Evolutionary conservation across 257 asterid species (phyloP).

Genomic region (Asclepias syriaca): DNA sequence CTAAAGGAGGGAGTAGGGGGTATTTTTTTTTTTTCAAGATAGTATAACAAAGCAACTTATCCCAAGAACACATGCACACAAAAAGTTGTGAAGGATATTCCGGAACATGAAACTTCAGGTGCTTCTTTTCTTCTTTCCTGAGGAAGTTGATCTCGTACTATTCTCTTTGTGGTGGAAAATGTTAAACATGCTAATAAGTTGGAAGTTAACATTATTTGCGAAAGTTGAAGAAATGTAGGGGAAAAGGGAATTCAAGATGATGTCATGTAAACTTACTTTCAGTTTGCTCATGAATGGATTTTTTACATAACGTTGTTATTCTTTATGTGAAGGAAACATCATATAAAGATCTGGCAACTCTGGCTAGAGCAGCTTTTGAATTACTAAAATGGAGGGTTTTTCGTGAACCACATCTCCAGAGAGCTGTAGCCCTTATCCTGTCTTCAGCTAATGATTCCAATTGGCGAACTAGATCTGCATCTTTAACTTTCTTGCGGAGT

Average conservation of each 20-base stretch:
- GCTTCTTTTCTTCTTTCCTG: background rate
- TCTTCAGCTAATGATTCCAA: constrained; percentile 73
- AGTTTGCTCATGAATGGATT: background rate
- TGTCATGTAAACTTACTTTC: background rate
- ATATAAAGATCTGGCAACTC: constrained; percentile 77
- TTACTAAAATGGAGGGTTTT: constrained; percentile 82
- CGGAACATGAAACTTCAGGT: background rate
- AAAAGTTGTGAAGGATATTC: background rate
- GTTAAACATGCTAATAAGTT: background rate
- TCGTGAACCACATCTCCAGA: constrained; percentile 60
- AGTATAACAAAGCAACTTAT: background rate
- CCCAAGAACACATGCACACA: background rate
- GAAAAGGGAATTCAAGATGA: background rate
- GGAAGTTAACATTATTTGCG: background rate
- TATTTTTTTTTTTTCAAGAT: background rate
- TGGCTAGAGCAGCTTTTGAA: constrained; percentile 90
- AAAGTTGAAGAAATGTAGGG: background rate
- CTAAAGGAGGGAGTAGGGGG: background rate
- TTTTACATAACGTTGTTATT: constrained; percentile 14
- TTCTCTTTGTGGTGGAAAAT: constrained; percentile 1
- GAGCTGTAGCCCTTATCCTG: constrained; percentile 55
- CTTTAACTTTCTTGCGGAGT: constrained; percentile 83
- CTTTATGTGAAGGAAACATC: constrained; percentile 73
- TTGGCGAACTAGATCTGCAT: constrained; percentile 96
- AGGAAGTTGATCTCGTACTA: background rate